These are phyloP conservation scores for Fusarium sp. DNA, from an alignment of 2,329 filamentous ascomycete species.

Conservation along the genomic window DNA sequence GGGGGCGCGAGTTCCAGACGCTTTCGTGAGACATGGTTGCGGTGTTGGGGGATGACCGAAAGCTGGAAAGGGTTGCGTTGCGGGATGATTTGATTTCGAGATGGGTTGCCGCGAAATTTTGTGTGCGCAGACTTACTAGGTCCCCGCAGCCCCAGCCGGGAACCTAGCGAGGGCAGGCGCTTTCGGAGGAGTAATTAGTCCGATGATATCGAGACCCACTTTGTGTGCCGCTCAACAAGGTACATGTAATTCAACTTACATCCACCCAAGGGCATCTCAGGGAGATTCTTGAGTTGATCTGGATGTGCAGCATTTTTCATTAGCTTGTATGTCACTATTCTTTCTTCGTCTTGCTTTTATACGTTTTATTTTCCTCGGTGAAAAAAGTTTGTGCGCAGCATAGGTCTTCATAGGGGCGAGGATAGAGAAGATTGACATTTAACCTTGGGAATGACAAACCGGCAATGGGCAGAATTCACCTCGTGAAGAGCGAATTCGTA, in stretches of 20 bases:
- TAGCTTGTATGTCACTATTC: not conserved
- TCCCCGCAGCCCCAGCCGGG: slow-evolving; percentile 56
- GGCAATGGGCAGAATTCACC: no score
- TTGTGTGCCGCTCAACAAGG: slow-evolving; percentile 23
- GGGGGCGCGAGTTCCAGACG: slow-evolving; percentile 99
- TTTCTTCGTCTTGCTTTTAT: not conserved
- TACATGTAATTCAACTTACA: slow-evolving; percentile 3
- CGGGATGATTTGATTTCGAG: slow-evolving; percentile 55
- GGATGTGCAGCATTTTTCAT: not conserved
- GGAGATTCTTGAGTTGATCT: not conserved
- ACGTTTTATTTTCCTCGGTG: no score
- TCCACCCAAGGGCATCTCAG: slow-evolving; percentile 12
- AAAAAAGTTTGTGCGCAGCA: no score
- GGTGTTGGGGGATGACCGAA: slow-evolving; percentile 55
- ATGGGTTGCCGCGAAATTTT: slow-evolving; percentile 57
- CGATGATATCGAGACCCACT: not conserved
- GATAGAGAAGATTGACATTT: no score
- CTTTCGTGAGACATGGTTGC: slow-evolving; percentile 84
- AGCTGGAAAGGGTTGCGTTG: slow-evolving; percentile 51
- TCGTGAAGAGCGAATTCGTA: no score
- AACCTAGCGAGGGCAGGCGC: slow-evolving; percentile 25
- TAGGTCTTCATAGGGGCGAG: no score
- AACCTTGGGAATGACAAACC: no score
- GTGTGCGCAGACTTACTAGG: slow-evolving; percentile 55
- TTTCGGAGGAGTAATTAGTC: slow-evolving; percentile 6